Conservation (phyloP, 495 filamentous ascomycete genomes). For the Oleoguttula mirabilis region DNA sequence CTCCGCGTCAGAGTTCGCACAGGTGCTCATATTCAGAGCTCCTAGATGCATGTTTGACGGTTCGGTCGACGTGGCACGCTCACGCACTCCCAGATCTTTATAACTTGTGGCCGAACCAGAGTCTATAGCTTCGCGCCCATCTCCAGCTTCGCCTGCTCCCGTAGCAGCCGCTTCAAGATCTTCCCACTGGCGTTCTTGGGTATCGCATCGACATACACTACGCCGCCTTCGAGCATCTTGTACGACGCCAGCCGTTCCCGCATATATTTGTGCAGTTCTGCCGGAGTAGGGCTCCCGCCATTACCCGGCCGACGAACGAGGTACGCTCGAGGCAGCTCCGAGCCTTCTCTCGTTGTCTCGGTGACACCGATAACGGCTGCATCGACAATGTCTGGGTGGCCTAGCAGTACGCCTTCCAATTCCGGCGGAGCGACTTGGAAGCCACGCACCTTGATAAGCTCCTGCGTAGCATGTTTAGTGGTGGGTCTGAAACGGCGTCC, state of each 20-base stretch:
- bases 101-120: too few species aligned
- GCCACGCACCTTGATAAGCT: conserved; percentile 27
- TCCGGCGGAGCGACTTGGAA: conserved; percentile 24
- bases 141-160: conserved; percentile 41
- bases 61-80: too few species aligned
- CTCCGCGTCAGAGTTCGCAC: too few species aligned
- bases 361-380: conserved; percentile 71
- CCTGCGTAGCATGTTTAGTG: conserved; percentile 7
- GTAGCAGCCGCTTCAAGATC: conserved; percentile 65
- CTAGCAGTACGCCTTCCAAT: conserved; percentile 23
- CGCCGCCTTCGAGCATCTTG: conserved; percentile 72
- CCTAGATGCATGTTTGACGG: too few species aligned
- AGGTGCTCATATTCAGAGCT: too few species aligned
- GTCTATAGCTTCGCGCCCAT: conserved; percentile 17
- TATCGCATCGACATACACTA: conserved; percentile 68
- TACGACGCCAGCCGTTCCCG: conserved; percentile 48
- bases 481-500: not conserved
- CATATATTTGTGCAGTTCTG: conserved; percentile 43
- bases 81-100: too few species aligned
- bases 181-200: conserved; percentile 83
- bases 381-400: conserved; percentile 62
- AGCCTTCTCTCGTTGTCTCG: conserved; percentile 43
- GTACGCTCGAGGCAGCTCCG: conserved; percentile 77
- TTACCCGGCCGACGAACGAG: conserved; percentile 47
- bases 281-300: conserved; percentile 23